Evolutionary conservation across 1,284 basidiomycete species (phyloP).

Genomic region (Boletus semigastroideus): DNA sequence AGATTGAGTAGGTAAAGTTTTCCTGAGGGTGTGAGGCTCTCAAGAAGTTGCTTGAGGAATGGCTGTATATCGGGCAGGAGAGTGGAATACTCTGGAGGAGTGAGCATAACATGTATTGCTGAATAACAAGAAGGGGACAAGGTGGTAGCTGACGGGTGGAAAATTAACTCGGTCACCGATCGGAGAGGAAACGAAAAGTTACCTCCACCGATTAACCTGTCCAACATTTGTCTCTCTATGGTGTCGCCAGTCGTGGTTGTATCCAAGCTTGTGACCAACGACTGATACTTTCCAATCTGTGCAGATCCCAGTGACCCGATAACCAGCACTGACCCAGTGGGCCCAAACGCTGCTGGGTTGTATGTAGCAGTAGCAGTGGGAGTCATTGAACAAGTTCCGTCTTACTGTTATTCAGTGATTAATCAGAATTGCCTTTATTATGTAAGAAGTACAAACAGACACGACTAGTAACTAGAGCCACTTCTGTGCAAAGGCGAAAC

Average conservation of each 20-base stretch:
- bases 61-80: constrained; percentile 52
- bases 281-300: constrained; percentile 73
- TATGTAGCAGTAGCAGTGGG: constrained; percentile 49
- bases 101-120: constrained; percentile 63
- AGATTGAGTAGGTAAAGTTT: constrained; percentile 65
- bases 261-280: constrained; percentile 59
- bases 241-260: constrained; percentile 36
- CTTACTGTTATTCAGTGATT: too few species aligned
- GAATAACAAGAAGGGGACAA: constrained; percentile 58
- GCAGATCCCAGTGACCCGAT: constrained; percentile 76
- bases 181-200: constrained; percentile 20
- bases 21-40: constrained; percentile 60
- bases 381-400: constrained; percentile 52
- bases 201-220: constrained; percentile 77
- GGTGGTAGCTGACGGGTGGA: constrained; percentile 48
- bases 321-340: constrained; percentile 54
- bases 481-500: constrained; percentile 11
- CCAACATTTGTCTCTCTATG: constrained; percentile 74
- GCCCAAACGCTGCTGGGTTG: constrained; percentile 2
- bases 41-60: constrained; percentile 58
- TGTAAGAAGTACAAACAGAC: constrained; percentile 20
- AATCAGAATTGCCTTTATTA: constrained; percentile 15
- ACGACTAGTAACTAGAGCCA: neutral
- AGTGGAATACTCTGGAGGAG: constrained; percentile 57
- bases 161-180: constrained; percentile 13